A percentile compares a stretch with the other conserved stretches of the same genome.
Conservation (phyloP, 2,329 filamentous ascomycete species). For the Elsinoe necatrix region DNA sequence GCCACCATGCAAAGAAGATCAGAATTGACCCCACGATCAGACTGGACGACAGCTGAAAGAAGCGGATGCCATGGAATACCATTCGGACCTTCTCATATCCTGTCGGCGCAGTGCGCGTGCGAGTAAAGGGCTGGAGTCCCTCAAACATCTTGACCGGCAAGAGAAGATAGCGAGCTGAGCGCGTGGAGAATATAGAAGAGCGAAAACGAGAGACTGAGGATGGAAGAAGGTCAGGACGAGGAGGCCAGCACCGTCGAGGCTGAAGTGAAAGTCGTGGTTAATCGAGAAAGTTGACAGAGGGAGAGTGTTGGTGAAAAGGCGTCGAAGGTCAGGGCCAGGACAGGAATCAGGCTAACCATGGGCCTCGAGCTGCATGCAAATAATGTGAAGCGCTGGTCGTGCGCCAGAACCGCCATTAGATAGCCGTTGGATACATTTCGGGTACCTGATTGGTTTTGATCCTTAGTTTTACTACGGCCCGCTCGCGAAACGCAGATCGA, state of each 20-base stretch:
- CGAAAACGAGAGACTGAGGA: conserved; percentile 4
- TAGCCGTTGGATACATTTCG: conserved; percentile 2
- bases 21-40: conserved; percentile 47
- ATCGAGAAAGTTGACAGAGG: conserved; percentile 1
- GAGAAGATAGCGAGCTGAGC: neutral
- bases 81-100: conserved; percentile 34
- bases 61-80: conserved; percentile 36
- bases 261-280: conserved; percentile 12
- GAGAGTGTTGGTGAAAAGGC: conserved; percentile 14
- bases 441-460: conserved; percentile 2
- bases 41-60: conserved; percentile 35
- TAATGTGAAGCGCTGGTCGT: conserved; percentile 16
- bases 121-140: conserved; percentile 2
- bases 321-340: conserved; percentile 5
- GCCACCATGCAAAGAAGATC: conserved; percentile 47
- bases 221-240: neutral
- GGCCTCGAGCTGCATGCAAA: conserved; percentile 2
- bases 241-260: conserved; percentile 6
- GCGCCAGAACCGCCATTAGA: conserved; percentile 14
- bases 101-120: conserved; percentile 33
- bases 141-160: conserved; percentile 16
- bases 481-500: conserved; percentile 13
- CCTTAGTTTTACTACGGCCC: neutral
- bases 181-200: neutral
- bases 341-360: conserved; percentile 7